These are phyloP conservation scores for Cyclanthera cordifolia DNA, from an alignment of 306 rosid species.

Conservation along the genomic window DNA sequence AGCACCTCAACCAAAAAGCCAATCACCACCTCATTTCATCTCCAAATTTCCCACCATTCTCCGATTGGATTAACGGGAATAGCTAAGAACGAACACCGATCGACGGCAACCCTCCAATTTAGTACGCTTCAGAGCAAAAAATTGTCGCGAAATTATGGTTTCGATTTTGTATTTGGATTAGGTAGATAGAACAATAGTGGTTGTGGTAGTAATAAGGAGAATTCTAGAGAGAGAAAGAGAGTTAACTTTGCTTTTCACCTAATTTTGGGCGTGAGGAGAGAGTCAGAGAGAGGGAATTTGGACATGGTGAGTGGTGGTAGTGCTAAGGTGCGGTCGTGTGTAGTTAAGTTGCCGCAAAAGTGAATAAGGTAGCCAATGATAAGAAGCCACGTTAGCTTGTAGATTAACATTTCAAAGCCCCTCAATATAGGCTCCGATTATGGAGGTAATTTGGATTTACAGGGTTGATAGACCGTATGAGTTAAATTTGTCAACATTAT, in stretches of 20 bases:
- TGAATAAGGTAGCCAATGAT: neutral
- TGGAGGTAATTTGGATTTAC: neutral
- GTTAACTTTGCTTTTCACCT: slow-evolving; percentile 60
- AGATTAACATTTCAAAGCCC: slow-evolving; percentile 4
- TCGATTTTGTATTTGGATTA: slow-evolving; percentile 36
- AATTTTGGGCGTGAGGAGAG: slow-evolving; percentile 28
- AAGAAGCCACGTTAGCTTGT: slow-evolving; percentile 21
- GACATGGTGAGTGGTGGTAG: neutral
- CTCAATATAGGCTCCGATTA: slow-evolving; percentile 18
- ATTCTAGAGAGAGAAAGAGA: slow-evolving; percentile 15
- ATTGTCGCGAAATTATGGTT: neutral
- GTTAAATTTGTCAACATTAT: neutral
- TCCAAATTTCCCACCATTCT: neutral
- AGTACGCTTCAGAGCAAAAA: neutral
- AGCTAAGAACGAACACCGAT: neutral
- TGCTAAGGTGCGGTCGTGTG: slow-evolving; percentile 22
- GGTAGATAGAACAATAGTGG: slow-evolving; percentile 45
- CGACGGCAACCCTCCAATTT: neutral
- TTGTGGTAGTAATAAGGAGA: slow-evolving; percentile 24
- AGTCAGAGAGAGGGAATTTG: slow-evolving; percentile 9
- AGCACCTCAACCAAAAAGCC: slow-evolving; percentile 10
- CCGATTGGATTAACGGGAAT: slow-evolving; percentile 8
- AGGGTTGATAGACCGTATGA: neutral
- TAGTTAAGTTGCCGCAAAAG: slow-evolving; percentile 28
- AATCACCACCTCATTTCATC: slow-evolving; percentile 5